A percentile compares a stretch with the other conserved stretches of the same genome.
These are phyloP conservation scores for Clavariopsis aquatica DNA, from an alignment of 495 filamentous ascomycete genomes.

Conservation along the genomic window DNA sequence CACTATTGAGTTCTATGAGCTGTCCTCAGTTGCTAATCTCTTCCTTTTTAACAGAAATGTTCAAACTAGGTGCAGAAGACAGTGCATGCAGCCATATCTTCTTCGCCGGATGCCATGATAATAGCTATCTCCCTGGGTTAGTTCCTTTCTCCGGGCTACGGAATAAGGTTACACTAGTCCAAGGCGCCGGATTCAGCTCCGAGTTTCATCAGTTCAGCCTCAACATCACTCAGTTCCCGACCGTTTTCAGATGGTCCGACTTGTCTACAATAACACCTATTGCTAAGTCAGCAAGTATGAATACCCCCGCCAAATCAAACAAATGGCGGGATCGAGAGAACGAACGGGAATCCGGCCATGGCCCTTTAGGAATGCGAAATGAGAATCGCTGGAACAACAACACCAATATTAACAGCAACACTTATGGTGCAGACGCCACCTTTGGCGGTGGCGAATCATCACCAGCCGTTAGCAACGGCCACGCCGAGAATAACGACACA, in stretches of 20 bases:
- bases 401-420: not conserved
- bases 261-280: constrained; percentile 5
- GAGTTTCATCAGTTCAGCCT: constrained; percentile 40
- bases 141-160: constrained; percentile 48
- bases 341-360: not conserved
- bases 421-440: not conserved
- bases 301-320: not conserved
- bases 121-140: constrained; percentile 58
- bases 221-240: constrained; percentile 39
- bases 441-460: constrained; percentile 2
- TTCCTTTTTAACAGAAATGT: constrained; percentile 49
- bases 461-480: not conserved
- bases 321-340: not conserved
- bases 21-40: constrained; percentile 32
- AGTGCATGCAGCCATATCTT: constrained; percentile 68
- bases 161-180: constrained; percentile 57
- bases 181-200: constrained; percentile 38
- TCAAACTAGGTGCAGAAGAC: constrained; percentile 60
- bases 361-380: not conserved
- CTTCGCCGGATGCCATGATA: constrained; percentile 65
- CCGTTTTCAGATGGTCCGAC: constrained; percentile 37
- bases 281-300: not conserved
- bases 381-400: constrained; percentile 8
- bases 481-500: constrained; percentile 8
- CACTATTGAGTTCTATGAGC: not conserved